Conservation (phyloP, 257 asterid genomes). For the Przewalskia tangutica region DNA sequence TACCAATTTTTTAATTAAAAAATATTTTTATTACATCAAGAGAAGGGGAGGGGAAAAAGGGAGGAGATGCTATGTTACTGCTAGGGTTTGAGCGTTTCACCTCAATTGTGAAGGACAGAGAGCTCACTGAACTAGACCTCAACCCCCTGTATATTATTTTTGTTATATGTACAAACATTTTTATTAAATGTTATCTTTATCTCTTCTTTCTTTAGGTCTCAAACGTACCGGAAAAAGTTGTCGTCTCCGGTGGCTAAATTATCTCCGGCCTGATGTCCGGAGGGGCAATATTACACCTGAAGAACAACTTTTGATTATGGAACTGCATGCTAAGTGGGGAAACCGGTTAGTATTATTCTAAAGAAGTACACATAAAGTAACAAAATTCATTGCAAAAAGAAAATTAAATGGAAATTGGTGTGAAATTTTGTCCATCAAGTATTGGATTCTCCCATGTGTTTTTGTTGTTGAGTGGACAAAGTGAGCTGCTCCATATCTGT, state of each 20-base stretch:
- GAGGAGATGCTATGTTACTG: not conserved
- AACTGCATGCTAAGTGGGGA: constrained; percentile 98
- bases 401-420: not conserved
- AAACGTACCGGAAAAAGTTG: constrained; percentile 95
- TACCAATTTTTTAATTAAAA: not conserved
- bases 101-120: not conserved
- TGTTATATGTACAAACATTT: not conserved
- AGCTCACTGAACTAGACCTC: not conserved
- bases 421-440: constrained; percentile 8
- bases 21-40: not conserved
- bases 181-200: not conserved
- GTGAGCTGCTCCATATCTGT: constrained; percentile 2
- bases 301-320: constrained; percentile 90
- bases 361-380: constrained; percentile 1
- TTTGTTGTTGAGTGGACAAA: not conserved
- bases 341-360: constrained; percentile 42
- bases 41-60: not conserved
- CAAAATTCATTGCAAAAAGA: not conserved
- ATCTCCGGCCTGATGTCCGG: constrained; percentile 89
- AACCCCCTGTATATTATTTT: not conserved
- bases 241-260: constrained; percentile 89
- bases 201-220: constrained; percentile 37
- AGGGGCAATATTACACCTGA: constrained; percentile 89
- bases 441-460: constrained; percentile 7
- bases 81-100: not conserved